These are phyloP conservation scores for Vaccinium vitisidaea DNA, from an alignment of 148 eudicot genomes.

Conservation along the genomic window DNA sequence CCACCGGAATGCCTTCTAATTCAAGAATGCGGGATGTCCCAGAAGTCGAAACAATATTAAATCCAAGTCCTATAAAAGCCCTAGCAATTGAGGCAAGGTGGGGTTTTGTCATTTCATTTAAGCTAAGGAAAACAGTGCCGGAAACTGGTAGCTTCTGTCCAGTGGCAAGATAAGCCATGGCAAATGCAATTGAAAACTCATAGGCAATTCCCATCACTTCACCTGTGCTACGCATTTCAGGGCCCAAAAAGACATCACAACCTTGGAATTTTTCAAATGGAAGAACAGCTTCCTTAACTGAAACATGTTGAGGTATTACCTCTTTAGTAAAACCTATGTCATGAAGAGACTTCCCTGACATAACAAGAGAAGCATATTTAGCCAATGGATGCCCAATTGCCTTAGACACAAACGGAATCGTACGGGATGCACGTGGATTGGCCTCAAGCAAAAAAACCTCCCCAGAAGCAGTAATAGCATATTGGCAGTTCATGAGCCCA, in stretches of 20 bases:
- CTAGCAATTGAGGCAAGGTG: constrained; percentile 70
- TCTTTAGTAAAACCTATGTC: constrained; percentile 74
- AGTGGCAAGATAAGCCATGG: constrained; percentile 87
- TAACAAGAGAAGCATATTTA: constrained; percentile 87
- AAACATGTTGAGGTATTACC: constrained; percentile 82
- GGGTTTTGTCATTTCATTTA: constrained; percentile 81
- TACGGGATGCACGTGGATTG: constrained; percentile 95
- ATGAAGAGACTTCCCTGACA: constrained; percentile 88
- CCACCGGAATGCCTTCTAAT: constrained; percentile 71
- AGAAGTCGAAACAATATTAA: constrained; percentile 67
- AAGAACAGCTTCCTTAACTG: constrained; percentile 93
- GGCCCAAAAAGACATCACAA: constrained; percentile 85
- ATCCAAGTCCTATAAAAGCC: constrained; percentile 65
- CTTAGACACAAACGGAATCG: constrained; percentile 93
- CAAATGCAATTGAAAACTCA: constrained; percentile 71
- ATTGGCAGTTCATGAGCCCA: constrained; percentile 97
- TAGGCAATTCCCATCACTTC: constrained; percentile 91
- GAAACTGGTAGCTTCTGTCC: constrained; percentile 84
- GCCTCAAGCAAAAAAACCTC: constrained; percentile 93
- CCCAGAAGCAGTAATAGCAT: constrained; percentile 82
- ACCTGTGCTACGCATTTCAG: constrained; percentile 98
- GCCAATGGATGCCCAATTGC: constrained; percentile 97
- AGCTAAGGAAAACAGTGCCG: constrained; percentile 82
- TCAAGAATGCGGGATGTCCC: constrained; percentile 86
- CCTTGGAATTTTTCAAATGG: constrained; percentile 96